Evolutionary conservation across 1,284 basidiomycete species (phyloP).

Genomic region (Trametes versicolor): DNA sequence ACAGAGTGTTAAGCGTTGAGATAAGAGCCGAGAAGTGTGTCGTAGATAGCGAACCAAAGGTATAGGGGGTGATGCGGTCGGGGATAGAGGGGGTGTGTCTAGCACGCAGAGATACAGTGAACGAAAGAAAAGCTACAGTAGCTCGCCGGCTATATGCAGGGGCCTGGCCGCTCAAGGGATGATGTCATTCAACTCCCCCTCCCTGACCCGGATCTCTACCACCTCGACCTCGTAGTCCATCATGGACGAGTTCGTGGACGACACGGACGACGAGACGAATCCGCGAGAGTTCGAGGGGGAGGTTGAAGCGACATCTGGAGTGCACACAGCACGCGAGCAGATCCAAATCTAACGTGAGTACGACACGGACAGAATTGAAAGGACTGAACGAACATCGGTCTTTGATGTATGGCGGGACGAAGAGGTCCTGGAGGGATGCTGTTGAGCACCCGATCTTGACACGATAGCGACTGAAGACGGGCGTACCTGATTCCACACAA

Average conservation of each 20-base stretch:
- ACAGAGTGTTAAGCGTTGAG: slow-evolving; percentile 19
- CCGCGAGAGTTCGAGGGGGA: slow-evolving; percentile 75
- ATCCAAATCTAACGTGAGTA: slow-evolving; percentile 33
- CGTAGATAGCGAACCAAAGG: slow-evolving; percentile 33
- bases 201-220: slow-evolving; percentile 83
- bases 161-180: slow-evolving; percentile 59
- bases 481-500: slow-evolving; percentile 86
- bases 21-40: slow-evolving; percentile 13
- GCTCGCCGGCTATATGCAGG: slow-evolving; percentile 12
- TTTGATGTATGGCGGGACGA: slow-evolving; percentile 87
- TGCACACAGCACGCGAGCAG: slow-evolving; percentile 21
- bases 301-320: slow-evolving; percentile 79
- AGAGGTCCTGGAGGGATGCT: slow-evolving; percentile 65
- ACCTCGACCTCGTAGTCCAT: slow-evolving; percentile 83
- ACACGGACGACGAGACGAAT: slow-evolving; percentile 73
- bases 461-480: background rate
- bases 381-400: slow-evolving; percentile 75
- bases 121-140: slow-evolving; percentile 25
- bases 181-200: slow-evolving; percentile 77
- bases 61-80: slow-evolving; percentile 29
- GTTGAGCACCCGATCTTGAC: background rate
- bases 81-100: slow-evolving; percentile 26
- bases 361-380: slow-evolving; percentile 28
- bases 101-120: slow-evolving; percentile 30
- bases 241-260: slow-evolving; percentile 70